Base-by-base conservation (phyloP, 2,329 filamentous ascomycete genomes). In the Thelonectria olida region DNA sequence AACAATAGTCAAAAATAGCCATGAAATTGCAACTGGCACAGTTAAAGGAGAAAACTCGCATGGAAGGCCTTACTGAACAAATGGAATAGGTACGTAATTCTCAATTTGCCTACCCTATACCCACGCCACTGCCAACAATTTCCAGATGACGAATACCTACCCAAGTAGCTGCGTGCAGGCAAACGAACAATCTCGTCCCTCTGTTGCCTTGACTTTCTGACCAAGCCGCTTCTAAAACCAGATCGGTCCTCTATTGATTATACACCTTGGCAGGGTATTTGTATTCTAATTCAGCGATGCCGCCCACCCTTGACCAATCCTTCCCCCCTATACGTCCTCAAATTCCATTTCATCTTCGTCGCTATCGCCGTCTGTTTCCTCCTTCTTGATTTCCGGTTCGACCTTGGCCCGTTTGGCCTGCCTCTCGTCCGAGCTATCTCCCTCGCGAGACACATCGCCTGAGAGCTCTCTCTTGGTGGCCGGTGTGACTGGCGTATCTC, bases 371-470 rank as follows among this genome's bases (percentile, higher is more conserved):
- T 82, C 82, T 39, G 83, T 82, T 31, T 68, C 73, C 23, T 81
- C 80, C 25, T 81, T 81, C 34, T 83, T 81, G n/a, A 79, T 76
- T 25, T 79, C 78, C 12, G 76, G 69, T 54, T 89, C 88, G 17
- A 90, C 73, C 74, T 88, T 89, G 44, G 87, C 81, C 63, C 85
- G 85, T 79, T 92, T 92, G 9, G 81, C 76, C 12, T 84, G 80
- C 38, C 80, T 75, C 20, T 79, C 80, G 58, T 84, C 84, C 1
- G 73, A 67, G 39, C 68, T 73, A 17, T 71, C 72, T 42, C 51
- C 70, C 48, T 69, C 67, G 39, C 62, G 66, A 9, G 65, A 68
- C 8, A 67, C 54, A 15, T 70, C 72, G 20, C 69, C 70, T 2
- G 74, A 74, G 7, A 72, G 62, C 22, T 79, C 78, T 20, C 70